Percentiles rank a stretch among this genome's conserved stretches.
phyloP scores from a whole-genome alignment of 768 basidiomycete species.

The Tricholoma flavovirens region DNA sequence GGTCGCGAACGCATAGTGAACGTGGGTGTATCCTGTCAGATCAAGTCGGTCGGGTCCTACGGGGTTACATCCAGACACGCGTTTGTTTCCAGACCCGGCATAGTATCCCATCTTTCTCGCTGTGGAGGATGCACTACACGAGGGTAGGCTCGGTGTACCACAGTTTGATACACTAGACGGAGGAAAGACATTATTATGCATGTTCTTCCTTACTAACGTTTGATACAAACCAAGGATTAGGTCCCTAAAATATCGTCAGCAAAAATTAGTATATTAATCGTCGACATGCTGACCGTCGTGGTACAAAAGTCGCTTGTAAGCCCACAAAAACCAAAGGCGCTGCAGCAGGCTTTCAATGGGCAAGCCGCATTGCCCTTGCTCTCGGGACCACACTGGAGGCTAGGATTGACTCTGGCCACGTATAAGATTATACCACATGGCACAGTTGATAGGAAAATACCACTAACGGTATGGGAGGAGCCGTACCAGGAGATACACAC shows the following conservation, averaged over 20 bases:
- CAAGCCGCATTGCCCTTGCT: conserved; percentile 15
- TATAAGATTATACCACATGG: background rate
- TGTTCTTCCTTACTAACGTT: too few relatives aligned
- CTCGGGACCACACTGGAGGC: conserved; percentile 19
- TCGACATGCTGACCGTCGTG: conserved; percentile 9
- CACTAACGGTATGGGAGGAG: conserved; percentile 17
- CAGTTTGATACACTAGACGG: conserved; percentile 10
- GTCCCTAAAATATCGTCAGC: too few relatives aligned
- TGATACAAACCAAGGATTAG: conserved; percentile 8
- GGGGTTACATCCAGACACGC: too few relatives aligned
- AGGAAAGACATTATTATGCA: too few relatives aligned
- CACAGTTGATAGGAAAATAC: background rate
- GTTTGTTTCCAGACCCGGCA: conserved; percentile 16
- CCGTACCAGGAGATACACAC: conserved; percentile 18
- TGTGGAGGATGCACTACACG: conserved; percentile 5
- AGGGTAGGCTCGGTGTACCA: conserved; percentile 5
- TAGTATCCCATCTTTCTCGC: conserved; percentile 18
- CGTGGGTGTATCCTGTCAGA: conserved; percentile 11
- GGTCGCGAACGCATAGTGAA: conserved; percentile 15
- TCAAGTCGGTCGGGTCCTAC: conserved; percentile 15
- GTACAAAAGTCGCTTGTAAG: conserved; percentile 19
- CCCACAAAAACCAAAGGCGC: conserved; percentile 21
- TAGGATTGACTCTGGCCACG: conserved; percentile 11
- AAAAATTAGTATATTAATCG: too few relatives aligned
- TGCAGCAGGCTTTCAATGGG: conserved; percentile 21